A percentile compares a stretch with the other conserved stretches of the same genome.
These are phyloP conservation scores for Collybia sordida DNA, from an alignment of 768 basidiomycete genomes.

Conservation along the genomic window DNA sequence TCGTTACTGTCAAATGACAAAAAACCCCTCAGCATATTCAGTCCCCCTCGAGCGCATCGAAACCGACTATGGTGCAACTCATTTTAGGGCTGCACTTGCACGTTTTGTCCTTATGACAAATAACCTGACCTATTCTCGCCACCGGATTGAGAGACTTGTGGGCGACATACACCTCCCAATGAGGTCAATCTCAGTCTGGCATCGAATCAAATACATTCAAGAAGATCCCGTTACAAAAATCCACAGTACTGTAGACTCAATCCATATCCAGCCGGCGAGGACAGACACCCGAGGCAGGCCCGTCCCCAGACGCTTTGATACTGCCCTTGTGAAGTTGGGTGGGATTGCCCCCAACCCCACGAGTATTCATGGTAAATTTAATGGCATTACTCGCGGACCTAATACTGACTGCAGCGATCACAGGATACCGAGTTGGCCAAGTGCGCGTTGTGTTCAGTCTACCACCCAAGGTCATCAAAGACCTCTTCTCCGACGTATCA, in stretches of 20 bases:
- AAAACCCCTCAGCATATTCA: too few relatives aligned
- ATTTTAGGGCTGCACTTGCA: too few relatives aligned
- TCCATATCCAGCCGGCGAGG: slow-evolving; percentile 23
- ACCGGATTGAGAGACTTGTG: slow-evolving; percentile 4
- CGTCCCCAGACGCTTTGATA: slow-evolving; percentile 33
- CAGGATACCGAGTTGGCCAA: slow-evolving; percentile 23
- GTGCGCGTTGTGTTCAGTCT: slow-evolving; percentile 23
- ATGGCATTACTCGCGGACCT: too few relatives aligned
- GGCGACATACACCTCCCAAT: slow-evolving; percentile 19
- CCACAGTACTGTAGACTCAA: slow-evolving; percentile 21
- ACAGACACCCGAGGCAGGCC: slow-evolving; percentile 9
- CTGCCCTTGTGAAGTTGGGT: slow-evolving; percentile 5
- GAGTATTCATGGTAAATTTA: background rate
- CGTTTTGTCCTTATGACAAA: slow-evolving; percentile 19
- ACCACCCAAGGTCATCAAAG: slow-evolving; percentile 7
- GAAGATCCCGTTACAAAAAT: slow-evolving; percentile 10
- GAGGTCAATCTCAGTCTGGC: slow-evolving; percentile 32
- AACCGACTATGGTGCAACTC: too few relatives aligned
- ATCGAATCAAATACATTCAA: too few relatives aligned
- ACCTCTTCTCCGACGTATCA: slow-evolving; percentile 6
- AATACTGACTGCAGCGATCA: background rate
- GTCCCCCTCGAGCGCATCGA: too few relatives aligned
- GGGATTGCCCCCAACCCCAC: slow-evolving; percentile 15
- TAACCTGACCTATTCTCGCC: slow-evolving; percentile 18
- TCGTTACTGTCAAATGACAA: too few relatives aligned